Base-by-base conservation (phyloP, 371 early-diverging fungal genomes). In the Rhizopus sp. region DNA sequence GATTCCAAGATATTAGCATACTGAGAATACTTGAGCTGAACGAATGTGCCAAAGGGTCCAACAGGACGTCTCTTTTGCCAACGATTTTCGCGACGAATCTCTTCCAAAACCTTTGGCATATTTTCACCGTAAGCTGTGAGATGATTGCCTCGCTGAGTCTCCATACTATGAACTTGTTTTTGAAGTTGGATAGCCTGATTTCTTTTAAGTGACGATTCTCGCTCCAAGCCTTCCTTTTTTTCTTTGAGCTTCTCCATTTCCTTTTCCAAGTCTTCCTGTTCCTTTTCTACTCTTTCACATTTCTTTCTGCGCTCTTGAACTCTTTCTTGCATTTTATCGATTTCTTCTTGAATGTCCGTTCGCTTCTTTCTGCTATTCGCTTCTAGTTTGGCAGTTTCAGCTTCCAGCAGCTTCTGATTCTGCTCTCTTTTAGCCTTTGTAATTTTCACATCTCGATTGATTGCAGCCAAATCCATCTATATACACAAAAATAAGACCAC, bases 11-110 rank as follows among this genome's bases (percentile, higher is more conserved):
- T 75, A 4, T 76, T 65, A 0, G 83, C 71, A 80, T 84, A 96
- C 52, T 84, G 68, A 4, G 78, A 78, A 17, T 87, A 55, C 47
- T 72, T 75, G n/a, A 96, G 66, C 54, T 83, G 84, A 31, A 94
- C 62, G 50, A 78, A 86, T 30, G 74, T 62, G 15, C 96, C 98
- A 23, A 96, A 58, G 0, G 97, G 97, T 0, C 98, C 98, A 7
- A 95, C 63, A 3, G 97, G 97, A 16, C 66, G 63, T 31, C 72
- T 58, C 13, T 63, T 66, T 8, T 81, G 78, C 57, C 73, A 80
- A 62, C 93, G 84, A 1, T 64, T 67, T 31, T 85, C 81, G 9
- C 53, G 55, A 8, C 80, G 63, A 47, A 97, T 93, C 3, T 71
- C 80, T 2, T 57, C 52, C 59, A 96, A 50, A 0, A 93, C 85